phyloP scores from a whole-genome alignment of 1,139 yeast genomes.

The Pichia kudriavzevii region DNA sequence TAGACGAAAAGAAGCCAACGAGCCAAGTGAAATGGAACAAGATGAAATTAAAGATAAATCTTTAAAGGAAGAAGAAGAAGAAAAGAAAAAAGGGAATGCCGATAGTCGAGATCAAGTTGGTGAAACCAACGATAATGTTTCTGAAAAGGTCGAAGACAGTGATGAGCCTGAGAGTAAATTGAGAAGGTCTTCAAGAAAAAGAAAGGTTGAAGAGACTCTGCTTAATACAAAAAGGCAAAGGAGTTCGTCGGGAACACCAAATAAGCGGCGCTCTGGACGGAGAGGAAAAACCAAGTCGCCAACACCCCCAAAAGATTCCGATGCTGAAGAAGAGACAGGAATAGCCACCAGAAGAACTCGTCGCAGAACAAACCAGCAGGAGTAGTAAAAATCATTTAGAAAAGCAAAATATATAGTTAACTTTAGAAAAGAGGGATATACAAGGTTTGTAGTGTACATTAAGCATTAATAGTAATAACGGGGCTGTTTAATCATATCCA shows the following conservation, averaged over 20 bases:
- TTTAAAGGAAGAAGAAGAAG: slow-evolving; percentile 1
- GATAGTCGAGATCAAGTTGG: neutral
- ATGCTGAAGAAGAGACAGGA: neutral
- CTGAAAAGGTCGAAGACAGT: slow-evolving; percentile 3
- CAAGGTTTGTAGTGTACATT: no score
- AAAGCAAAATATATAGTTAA: neutral
- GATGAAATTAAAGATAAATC: slow-evolving; percentile 2
- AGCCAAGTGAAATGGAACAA: slow-evolving; percentile 8
- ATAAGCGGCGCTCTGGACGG: neutral
- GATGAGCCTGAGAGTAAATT: slow-evolving; percentile 2
- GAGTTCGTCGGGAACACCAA: neutral
- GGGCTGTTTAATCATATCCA: slow-evolving; percentile 19
- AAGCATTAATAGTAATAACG: no score
- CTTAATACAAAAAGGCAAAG: neutral
- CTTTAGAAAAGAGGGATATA: neutral
- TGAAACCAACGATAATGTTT: neutral
- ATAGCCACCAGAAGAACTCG: slow-evolving; percentile 8
- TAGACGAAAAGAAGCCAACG: no score
- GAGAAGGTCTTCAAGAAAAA: slow-evolving; percentile 6
- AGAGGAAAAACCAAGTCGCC: slow-evolving; percentile 1
- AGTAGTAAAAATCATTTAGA: neutral
- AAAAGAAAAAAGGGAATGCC: neutral
- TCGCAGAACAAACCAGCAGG: slow-evolving; percentile 5
- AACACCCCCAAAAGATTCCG: neutral
- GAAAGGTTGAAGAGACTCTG: neutral